These are phyloP conservation scores for Hibiscus mutabilis DNA, from an alignment of 345 rosid species.

Conservation along the genomic window DNA sequence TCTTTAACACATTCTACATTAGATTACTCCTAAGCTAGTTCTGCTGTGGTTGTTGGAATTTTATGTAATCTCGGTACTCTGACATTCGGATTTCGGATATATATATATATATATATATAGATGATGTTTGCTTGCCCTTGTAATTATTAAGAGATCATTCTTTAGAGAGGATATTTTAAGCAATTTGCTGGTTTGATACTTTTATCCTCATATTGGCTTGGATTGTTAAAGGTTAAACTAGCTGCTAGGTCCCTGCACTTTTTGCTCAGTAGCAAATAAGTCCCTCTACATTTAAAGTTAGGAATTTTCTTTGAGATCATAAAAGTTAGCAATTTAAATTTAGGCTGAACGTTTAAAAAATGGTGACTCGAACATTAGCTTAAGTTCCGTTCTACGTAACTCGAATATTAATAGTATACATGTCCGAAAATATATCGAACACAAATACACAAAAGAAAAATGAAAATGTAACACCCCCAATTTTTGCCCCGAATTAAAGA, in stretches of 20 bases:
- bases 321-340: no score
- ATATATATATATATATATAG: neutral
- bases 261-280: neutral
- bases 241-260: neutral
- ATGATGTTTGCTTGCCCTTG: neutral
- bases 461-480: no score
- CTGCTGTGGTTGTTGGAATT: neutral
- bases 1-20: neutral
- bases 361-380: no score
- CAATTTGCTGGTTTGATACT: no score
- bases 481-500: no score
- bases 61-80: neutral
- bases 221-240: neutral
- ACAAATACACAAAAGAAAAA: no score
- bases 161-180: neutral
- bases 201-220: no score
- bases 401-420: no score
- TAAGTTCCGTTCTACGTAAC: no score
- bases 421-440: no score
- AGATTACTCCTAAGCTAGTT: neutral
- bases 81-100: neutral
- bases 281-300: neutral
- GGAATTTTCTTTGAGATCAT: no score
- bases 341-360: no score
- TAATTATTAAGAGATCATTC: neutral